These are phyloP conservation scores for Ustilago curta DNA, from an alignment of 1,284 basidiomycete genomes.

Conservation along the genomic window DNA sequence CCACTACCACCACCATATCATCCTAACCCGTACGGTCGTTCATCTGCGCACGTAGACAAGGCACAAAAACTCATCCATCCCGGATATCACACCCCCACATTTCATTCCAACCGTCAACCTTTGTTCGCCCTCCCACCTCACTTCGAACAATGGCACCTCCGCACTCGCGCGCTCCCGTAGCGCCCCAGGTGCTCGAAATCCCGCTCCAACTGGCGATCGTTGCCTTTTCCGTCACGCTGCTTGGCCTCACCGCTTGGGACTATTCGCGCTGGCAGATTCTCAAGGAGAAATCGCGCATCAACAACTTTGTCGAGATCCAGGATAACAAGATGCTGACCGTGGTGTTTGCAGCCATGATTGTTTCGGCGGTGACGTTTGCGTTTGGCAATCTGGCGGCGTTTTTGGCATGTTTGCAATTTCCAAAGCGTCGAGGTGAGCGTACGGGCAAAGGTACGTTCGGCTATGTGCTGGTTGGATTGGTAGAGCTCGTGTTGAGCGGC, in stretches of 20 bases:
- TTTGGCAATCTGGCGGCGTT: slow-evolving; percentile 47
- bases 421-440: slow-evolving; percentile 51
- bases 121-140: too few relatives aligned
- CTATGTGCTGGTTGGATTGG: slow-evolving; percentile 50
- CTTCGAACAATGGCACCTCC: slow-evolving; percentile 37
- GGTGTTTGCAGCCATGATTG: slow-evolving; percentile 48
- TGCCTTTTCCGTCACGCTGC: slow-evolving; percentile 53
- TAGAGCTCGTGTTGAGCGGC: slow-evolving; percentile 45
- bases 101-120: background rate
- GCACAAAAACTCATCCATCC: too few relatives aligned
- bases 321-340: slow-evolving; percentile 53
- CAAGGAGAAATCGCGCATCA: slow-evolving; percentile 26
- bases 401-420: slow-evolving; percentile 55
- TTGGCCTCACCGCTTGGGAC: slow-evolving; percentile 53
- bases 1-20: too few relatives aligned
- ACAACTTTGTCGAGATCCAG: slow-evolving; percentile 43
- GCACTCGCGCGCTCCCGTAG: slow-evolving; percentile 41
- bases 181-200: slow-evolving; percentile 54
- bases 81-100: background rate
- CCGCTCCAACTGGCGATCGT: slow-evolving; percentile 53
- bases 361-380: slow-evolving; percentile 46
- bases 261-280: slow-evolving; percentile 42
- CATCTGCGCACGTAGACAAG: too few relatives aligned
- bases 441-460: slow-evolving; percentile 59
- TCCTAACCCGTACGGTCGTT: too few relatives aligned